Evolutionary conservation across 805 yeast genomes (phyloP), one percentile per base, ranked within the genome.

Genomic region (Peterozyma toletana): DNA sequence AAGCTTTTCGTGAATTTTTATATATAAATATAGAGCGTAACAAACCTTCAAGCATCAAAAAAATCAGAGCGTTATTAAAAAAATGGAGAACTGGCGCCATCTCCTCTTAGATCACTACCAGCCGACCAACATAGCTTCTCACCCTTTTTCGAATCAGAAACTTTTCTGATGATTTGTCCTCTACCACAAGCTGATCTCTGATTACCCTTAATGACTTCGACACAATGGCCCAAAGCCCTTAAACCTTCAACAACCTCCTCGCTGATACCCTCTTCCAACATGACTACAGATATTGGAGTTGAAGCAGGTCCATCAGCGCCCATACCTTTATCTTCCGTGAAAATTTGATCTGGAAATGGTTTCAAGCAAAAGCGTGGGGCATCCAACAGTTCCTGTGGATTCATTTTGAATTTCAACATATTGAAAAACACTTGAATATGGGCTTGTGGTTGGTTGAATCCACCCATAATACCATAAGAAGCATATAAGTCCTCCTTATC

Each of bases 71-170:
- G 9, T 31, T 31, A 11, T 9, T 53, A 71, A 15, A 71, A 45
- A 44, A 68, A 63, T 5, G 87, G 80, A 13, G 74, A 74, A 10
- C 91, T 81, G 2, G 84, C 83, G 7, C 95, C 95, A 58, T 86
- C 95, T n/a, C 90, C 95, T 42, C 95, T 70, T n/a, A 69, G 73
- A 51, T 86, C 95, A 43, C 85, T 77, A 1, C 95, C 95, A 10
- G 77, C 95, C 35, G 81, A 66, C 57, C 76, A 81, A 2, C 80
- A 70, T 34, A 73, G 58, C 21, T 62, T 53, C n/a, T 60, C 57
- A 9, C 38, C 48, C 13, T 35, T 43, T 35, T 48, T 50, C 33
- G 53, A 55, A 17, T 42, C 39, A 1, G 67, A 57, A 13, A 64
- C 70, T 44, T 68, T 73, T 54, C 69, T 71, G 46, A 86, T 83